Evolutionary conservation across 805 yeast genomes (phyloP).

Genomic region (Hanseniaspora vineae): DNA sequence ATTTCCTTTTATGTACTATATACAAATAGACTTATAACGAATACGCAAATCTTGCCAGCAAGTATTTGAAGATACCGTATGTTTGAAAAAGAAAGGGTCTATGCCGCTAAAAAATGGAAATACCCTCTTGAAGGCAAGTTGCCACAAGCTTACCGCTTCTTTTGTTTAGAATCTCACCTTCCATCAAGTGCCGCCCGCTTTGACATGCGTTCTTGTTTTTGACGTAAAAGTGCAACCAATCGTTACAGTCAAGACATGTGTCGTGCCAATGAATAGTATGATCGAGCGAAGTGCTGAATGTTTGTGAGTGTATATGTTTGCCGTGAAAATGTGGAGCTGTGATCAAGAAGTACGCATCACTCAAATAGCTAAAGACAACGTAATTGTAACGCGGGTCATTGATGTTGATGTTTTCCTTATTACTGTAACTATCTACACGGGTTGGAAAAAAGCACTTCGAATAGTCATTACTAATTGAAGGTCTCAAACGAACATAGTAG

Average conservation of each 20-base stretch:
- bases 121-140: constrained; percentile 54
- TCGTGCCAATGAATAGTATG: constrained; percentile 57
- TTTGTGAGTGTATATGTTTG: constrained; percentile 31
- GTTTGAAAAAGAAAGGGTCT: not conserved
- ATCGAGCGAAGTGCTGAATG: constrained; percentile 48
- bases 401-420: constrained; percentile 9
- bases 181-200: constrained; percentile 40
- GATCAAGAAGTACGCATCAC: constrained; percentile 44
- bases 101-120: constrained; percentile 12
- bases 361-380: constrained; percentile 44
- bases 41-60: too few relatives aligned
- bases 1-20: not conserved
- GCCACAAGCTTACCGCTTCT: constrained; percentile 40
- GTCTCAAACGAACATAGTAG: constrained; percentile 17
- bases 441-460: not conserved
- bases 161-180: constrained; percentile 42
- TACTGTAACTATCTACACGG: not conserved
- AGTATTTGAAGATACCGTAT: too few relatives aligned
- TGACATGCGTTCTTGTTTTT: constrained; percentile 33
- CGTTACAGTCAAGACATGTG: constrained; percentile 28
- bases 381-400: constrained; percentile 29
- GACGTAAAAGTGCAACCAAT: constrained; percentile 41
- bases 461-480: constrained; percentile 4
- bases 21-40: too few relatives aligned
- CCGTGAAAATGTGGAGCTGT: constrained; percentile 40